Evolutionary conservation across 345 rosid genomes (phyloP).

Genomic region (Trapa incisa): DNA sequence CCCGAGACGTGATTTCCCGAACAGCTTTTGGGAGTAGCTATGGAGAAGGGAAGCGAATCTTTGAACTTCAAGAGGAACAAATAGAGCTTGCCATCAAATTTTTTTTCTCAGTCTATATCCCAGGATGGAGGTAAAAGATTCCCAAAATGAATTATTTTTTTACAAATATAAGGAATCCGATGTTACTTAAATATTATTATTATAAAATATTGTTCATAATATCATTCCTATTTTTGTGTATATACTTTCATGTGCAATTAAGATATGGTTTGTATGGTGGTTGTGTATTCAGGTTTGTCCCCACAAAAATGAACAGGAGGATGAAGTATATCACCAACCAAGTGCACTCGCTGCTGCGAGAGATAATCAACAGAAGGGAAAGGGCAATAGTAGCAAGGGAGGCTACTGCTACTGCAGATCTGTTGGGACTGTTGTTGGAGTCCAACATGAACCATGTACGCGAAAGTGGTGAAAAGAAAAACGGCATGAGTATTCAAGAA

Average conservation of each 20-base stretch:
- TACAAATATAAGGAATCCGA: too few species aligned
- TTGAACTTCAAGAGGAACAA: conserved; percentile 22
- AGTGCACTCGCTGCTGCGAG: conserved; percentile 23
- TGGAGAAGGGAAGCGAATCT: conserved; percentile 31
- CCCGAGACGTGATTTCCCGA: conserved; percentile 34
- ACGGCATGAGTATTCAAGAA: conserved; percentile 6
- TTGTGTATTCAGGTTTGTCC: conserved; percentile 20
- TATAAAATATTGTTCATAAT: too few species aligned
- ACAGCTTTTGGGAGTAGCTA: conserved; percentile 39
- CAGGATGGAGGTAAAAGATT: conserved; percentile 31
- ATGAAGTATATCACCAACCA: conserved; percentile 22
- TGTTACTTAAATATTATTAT: too few species aligned
- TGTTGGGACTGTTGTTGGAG: conserved; percentile 17
- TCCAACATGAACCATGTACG: conserved; percentile 7
- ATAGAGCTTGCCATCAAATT: not conserved
- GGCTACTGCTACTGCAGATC: conserved; percentile 11
- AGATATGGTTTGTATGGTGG: too few species aligned
- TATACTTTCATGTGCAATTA: too few species aligned
- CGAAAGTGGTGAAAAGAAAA: not conserved
- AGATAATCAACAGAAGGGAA: conserved; percentile 25
- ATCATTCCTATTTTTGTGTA: too few species aligned
- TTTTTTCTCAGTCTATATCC: conserved; percentile 12
- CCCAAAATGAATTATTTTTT: not conserved
- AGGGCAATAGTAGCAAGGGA: conserved; percentile 20
- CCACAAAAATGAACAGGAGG: conserved; percentile 34